Evolutionary conservation across 208 protist genomes (phyloP).

Genomic region (Vickermania ingenoplastis): DNA sequence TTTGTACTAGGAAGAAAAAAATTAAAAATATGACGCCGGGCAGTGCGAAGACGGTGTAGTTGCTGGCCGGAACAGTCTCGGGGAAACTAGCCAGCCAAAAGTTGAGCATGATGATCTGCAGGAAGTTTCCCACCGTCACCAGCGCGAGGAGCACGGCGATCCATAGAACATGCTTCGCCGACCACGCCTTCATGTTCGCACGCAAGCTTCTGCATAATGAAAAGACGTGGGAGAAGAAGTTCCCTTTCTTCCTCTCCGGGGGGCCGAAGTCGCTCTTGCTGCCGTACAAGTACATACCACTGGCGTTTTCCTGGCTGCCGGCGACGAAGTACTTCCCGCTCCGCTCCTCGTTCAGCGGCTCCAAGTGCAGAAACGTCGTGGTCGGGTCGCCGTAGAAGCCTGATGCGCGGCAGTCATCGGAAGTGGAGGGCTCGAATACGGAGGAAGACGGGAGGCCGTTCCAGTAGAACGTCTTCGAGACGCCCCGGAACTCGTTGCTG

Average conservation of each 20-base stretch:
- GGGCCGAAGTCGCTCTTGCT: background rate
- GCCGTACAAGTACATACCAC: background rate
- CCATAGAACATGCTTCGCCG: conserved; percentile 29
- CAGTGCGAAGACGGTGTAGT: conserved; percentile 67
- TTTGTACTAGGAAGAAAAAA: conserved; percentile 43
- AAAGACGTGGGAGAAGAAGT: background rate
- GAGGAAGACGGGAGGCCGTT: background rate
- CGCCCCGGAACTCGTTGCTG: background rate
- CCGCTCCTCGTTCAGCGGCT: background rate
- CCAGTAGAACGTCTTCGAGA: background rate
- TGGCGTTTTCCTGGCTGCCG: background rate
- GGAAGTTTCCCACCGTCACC: conserved; percentile 60
- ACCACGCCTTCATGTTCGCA: conserved; percentile 14
- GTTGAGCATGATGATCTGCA: conserved; percentile 84
- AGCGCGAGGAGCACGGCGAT: conserved; percentile 34
- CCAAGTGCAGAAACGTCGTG: background rate
- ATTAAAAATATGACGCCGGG: conserved; percentile 50
- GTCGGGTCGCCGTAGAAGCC: background rate
- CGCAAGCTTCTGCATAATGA: conserved; percentile 11
- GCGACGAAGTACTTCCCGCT: too few species aligned
- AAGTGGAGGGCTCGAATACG: background rate
- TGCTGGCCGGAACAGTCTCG: conserved; percentile 38
- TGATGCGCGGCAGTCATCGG: background rate
- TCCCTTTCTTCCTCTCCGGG: background rate
- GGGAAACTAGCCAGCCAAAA: conserved; percentile 75